Evolutionary conservation across 1,284 basidiomycete genomes (phyloP), one percentile per base, ranked within the genome.

Genomic region (Retiboletus fuscus): DNA sequence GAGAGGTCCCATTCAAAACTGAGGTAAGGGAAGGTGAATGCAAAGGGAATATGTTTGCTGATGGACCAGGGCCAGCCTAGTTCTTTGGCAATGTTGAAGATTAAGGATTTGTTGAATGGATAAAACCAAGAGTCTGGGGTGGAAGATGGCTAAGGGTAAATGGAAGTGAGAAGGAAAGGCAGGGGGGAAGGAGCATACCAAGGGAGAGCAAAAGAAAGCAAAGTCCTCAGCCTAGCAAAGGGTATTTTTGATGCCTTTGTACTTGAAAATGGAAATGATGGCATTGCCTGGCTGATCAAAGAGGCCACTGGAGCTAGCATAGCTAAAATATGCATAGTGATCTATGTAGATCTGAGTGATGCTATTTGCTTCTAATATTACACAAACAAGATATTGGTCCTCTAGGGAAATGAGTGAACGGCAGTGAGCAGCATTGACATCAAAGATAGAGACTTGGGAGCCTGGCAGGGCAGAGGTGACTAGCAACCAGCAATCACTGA

Each of bases 401-500:
- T 61, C 53, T 0, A 73, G 73, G 0, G 39, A n/a, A 3, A 78
- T 66, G 0, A 77, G 75, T 5, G 78, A 73, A 1, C 61, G 49
- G 5, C 70, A 30, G 63, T 77, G 75, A 0, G 79, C 78, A 5
- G 75, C 74, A 2, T 79, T 62, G 6, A 82, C 66, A 39, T 81
- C 70, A 26, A 80, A 78, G 1, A 77, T 64, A 0, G 75, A 69
- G 0, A 55, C 80, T 39, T 82, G 69, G 0, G 81, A 70, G 3
- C 77, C 77, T 0, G 65, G 55, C 0, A 79, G 77, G 0, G 76
- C 74, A 20, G 74, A 26, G 0, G 74, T 67, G 0, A 75, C 44
- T 0, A 72, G 51, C 0, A 79, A 57, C 58, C 69, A 78, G 24
- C 73, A 74, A 6, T 78, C 46, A 3, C 63, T 70, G 49, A 83